Conservation (phyloP, 192 early-diverging fungal genomes). For the Kickxella alabastrina region DNA sequence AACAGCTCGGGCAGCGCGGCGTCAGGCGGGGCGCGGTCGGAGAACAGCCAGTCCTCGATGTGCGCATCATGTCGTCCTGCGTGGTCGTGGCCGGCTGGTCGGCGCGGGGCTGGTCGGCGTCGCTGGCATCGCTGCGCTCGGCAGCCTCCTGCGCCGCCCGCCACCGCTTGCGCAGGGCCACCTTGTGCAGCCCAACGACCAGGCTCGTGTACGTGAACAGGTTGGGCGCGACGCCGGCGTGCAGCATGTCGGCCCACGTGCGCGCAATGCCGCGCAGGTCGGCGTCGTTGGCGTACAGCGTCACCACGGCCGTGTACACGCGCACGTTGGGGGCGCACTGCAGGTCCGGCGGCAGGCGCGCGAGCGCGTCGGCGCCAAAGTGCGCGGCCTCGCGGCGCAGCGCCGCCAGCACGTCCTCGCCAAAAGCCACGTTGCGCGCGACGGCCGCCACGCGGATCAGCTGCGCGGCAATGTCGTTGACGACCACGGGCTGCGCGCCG, state of each 20-base stretch:
- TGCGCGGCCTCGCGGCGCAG: slow-evolving; percentile 15
- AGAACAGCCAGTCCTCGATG: slow-evolving; percentile 26
- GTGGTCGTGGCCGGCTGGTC: slow-evolving; percentile 8
- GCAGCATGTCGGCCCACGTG: slow-evolving; percentile 33
- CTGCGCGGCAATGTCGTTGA: slow-evolving; percentile 42
- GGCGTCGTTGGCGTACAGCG: slow-evolving; percentile 29
- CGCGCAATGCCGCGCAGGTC: slow-evolving; percentile 17
- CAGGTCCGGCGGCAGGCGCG: slow-evolving; percentile 17
- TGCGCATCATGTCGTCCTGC: slow-evolving; percentile 27
- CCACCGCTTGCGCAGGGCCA: slow-evolving; percentile 39
- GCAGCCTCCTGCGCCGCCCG: slow-evolving; percentile 6
- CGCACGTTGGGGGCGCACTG: slow-evolving; percentile 46
- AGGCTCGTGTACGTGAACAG: slow-evolving; percentile 43
- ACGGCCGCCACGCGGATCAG: slow-evolving; percentile 35
- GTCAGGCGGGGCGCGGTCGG: background rate
- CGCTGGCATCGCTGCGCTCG: background rate
- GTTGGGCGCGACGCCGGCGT: slow-evolving; percentile 30
- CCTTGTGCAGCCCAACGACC: slow-evolving; percentile 33
- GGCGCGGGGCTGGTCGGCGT: background rate
- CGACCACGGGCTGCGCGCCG: slow-evolving; percentile 28
- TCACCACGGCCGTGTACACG: slow-evolving; percentile 43
- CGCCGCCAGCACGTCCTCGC: slow-evolving; percentile 35
- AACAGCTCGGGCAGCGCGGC: background rate
- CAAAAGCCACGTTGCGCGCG: slow-evolving; percentile 37
- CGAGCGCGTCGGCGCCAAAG: slow-evolving; percentile 4